Percentiles rank a stretch among this genome's conserved stretches.
Conservation (phyloP, 2,329 filamentous ascomycete species). For the Pseudopyrenochaeta lycopersici region DNA sequence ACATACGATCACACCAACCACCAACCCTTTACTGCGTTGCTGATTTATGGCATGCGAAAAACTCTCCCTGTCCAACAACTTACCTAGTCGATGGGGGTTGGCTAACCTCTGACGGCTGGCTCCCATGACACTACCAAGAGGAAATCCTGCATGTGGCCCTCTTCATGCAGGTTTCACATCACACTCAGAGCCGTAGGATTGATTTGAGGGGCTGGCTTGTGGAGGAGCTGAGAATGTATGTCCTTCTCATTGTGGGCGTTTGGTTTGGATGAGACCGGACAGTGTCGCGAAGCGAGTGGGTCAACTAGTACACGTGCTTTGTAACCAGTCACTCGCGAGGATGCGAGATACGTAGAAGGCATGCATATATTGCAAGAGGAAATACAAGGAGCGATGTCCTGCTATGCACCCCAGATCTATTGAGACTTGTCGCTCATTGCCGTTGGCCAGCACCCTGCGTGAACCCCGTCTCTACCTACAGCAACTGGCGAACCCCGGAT, state of each 20-base stretch:
- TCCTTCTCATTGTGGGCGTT: background rate
- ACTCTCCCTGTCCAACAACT: background rate
- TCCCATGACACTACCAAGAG: conserved; percentile 4
- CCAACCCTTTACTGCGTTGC: conserved; percentile 1
- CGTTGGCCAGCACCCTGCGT: conserved; percentile 9
- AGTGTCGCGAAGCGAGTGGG: conserved; percentile 3
- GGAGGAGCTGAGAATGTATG: background rate
- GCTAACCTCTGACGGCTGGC: conserved; percentile 2
- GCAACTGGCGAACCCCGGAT: conserved; percentile 8
- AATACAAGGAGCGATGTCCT: conserved; percentile 15
- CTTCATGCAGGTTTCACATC: conserved; percentile 7
- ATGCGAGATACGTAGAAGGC: conserved; percentile 1
- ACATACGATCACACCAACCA: conserved; percentile 1
- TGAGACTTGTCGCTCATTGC: conserved; percentile 12
- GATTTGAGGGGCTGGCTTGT: background rate
- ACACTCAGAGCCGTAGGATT: background rate
- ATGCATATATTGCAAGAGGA: conserved; percentile 6
- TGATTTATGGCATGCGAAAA: background rate
- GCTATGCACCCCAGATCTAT: conserved; percentile 28
- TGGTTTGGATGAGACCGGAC: conserved; percentile 1
- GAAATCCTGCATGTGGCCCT: background rate
- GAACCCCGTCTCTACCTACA: background rate
- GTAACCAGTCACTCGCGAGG: background rate
- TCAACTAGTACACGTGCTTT: background rate
- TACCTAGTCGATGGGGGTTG: background rate